These are phyloP conservation scores for Naegleria fowleri DNA, from an alignment of 208 protist genomes.

Conservation along the genomic window DNA sequence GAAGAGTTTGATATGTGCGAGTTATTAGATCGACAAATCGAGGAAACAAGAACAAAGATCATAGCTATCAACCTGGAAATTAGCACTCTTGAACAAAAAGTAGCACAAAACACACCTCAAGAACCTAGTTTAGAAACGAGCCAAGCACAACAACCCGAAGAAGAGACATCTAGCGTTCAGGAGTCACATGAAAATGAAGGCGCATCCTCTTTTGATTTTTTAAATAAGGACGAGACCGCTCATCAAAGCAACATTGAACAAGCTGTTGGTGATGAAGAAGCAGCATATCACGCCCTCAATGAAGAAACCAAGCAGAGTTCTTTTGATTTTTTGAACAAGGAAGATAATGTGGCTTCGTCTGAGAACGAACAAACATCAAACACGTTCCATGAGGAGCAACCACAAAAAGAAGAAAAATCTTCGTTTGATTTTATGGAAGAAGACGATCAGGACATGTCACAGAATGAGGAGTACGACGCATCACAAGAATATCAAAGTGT, in stretches of 20 bases:
- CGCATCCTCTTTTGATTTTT: background rate
- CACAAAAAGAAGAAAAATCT: background rate
- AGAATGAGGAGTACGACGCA: background rate
- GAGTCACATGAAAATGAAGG: background rate
- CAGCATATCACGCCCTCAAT: background rate
- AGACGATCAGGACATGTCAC: background rate
- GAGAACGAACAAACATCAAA: background rate
- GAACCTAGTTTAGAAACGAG: background rate
- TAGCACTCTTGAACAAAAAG: background rate
- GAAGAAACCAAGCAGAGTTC: background rate
- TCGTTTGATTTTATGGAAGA: background rate
- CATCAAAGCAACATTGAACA: background rate
- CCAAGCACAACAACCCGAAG: background rate
- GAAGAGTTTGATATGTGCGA: background rate
- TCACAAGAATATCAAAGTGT: too few species aligned
- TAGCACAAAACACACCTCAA: background rate
- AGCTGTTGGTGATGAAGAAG: background rate
- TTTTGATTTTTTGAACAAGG: background rate
- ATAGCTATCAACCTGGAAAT: background rate
- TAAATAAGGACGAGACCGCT: background rate
- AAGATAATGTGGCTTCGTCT: background rate
- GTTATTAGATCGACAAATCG: background rate
- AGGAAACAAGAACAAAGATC: background rate
- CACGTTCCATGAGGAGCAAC: background rate
- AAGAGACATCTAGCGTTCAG: background rate